phyloP scores from a whole-genome alignment of 2,329 filamentous ascomycete genomes.

The Lachnellula willkommii region DNA sequence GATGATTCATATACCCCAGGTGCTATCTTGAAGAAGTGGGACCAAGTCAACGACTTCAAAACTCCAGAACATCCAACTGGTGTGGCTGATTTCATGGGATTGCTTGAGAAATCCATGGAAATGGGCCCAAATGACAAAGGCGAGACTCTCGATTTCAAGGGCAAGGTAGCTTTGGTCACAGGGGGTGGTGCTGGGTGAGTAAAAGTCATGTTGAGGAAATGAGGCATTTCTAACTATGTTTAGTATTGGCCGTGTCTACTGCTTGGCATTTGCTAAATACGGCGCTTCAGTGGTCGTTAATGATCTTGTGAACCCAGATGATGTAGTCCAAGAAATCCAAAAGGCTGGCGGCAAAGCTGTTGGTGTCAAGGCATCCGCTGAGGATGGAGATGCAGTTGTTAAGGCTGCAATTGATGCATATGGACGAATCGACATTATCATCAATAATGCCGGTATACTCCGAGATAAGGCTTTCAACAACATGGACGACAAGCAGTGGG shows the following conservation, averaged over 20 bases:
- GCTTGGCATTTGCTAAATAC: constrained; percentile 77
- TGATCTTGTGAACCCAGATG: constrained; percentile 87
- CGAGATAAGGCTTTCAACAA: constrained; percentile 97
- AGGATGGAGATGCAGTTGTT: constrained; percentile 86
- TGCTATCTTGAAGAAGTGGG: constrained; percentile 85
- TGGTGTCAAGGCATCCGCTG: constrained; percentile 87
- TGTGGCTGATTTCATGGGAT: constrained; percentile 78
- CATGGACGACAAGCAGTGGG: constrained; percentile 94
- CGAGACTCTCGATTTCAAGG: constrained; percentile 73
- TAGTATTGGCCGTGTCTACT: constrained; percentile 85
- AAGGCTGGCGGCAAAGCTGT: constrained; percentile 83
- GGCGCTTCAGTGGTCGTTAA: constrained; percentile 89
- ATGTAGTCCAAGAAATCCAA: constrained; percentile 87
- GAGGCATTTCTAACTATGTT: constrained; percentile 24
- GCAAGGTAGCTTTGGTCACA: constrained; percentile 80
- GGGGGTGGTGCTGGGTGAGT: constrained; percentile 74
- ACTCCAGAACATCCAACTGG: constrained; percentile 77
- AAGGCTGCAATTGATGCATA: constrained; percentile 91
- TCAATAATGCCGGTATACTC: constrained; percentile 98
- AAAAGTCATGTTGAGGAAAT: not conserved
- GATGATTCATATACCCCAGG: constrained; percentile 84
- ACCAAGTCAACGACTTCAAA: constrained; percentile 80
- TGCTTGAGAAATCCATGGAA: constrained; percentile 80
- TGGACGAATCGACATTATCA: constrained; percentile 86
- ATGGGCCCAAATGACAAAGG: constrained; percentile 66